These are phyloP conservation scores for Arabidopsis arenosa DNA, from an alignment of 345 rosid genomes.

Conservation along the genomic window DNA sequence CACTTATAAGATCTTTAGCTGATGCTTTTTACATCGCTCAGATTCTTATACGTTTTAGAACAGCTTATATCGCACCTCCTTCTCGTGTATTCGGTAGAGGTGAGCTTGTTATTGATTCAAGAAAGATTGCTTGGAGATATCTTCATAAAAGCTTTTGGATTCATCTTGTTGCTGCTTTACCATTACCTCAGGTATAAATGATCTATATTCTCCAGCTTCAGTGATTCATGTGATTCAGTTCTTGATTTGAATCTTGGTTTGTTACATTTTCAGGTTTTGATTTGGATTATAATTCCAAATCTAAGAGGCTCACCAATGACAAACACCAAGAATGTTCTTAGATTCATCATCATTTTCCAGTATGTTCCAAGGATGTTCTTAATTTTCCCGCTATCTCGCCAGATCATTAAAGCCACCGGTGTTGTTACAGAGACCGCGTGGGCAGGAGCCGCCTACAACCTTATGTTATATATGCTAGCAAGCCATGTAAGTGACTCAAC, in stretches of 20 bases:
- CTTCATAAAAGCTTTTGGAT: conserved; percentile 66
- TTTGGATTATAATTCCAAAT: conserved; percentile 80
- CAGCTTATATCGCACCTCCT: conserved; percentile 85
- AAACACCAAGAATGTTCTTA: conserved; percentile 83
- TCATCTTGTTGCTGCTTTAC: conserved; percentile 76
- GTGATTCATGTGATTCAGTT: neutral
- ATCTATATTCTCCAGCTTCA: neutral
- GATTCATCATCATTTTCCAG: conserved; percentile 84
- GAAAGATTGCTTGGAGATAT: conserved; percentile 66
- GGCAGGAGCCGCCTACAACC: conserved; percentile 97
- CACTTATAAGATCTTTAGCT: conserved; percentile 65
- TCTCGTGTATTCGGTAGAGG: conserved; percentile 94
- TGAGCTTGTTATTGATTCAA: conserved; percentile 77
- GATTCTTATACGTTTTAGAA: conserved; percentile 69
- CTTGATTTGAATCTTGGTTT: conserved; percentile 1
- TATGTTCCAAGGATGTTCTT: conserved; percentile 76
- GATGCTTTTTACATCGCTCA: conserved; percentile 77
- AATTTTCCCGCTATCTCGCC: conserved; percentile 76
- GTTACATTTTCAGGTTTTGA: conserved; percentile 61
- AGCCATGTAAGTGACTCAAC: conserved; percentile 76
- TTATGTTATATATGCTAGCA: conserved; percentile 91
- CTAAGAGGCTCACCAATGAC: conserved; percentile 75
- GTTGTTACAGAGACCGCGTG: conserved; percentile 91
- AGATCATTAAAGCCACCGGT: conserved; percentile 83
- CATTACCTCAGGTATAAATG: conserved; percentile 81